Conservation (phyloP, 2,329 filamentous ascomycete species). For the Aciculosporium take region DNA sequence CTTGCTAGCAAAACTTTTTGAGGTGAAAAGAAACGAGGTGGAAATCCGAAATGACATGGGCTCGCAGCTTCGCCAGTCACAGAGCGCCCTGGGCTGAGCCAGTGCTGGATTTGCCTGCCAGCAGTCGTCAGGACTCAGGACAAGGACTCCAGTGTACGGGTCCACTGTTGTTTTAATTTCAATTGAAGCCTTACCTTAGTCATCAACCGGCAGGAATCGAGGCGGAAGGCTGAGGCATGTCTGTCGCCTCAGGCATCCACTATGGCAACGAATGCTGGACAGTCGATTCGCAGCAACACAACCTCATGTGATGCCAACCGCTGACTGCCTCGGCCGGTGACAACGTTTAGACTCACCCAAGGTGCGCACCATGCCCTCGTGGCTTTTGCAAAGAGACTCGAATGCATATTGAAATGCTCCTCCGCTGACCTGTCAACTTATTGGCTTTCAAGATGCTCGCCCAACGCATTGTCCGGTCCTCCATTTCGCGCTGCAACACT, state of each 20-base stretch:
- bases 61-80: slow-evolving; percentile 1
- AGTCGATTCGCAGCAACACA: not conserved
- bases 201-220: not conserved
- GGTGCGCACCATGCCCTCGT: not conserved
- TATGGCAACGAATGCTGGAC: not conserved
- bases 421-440: not conserved
- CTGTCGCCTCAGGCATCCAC: slow-evolving; percentile 21
- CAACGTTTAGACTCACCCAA: slow-evolving; percentile 17
- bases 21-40: slow-evolving; percentile 19
- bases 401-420: not conserved
- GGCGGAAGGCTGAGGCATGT: not conserved
- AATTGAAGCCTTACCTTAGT: not conserved
- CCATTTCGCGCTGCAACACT: slow-evolving; percentile 28
- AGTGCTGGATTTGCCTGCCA: too few relatives aligned
- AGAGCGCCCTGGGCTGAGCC: not conserved
- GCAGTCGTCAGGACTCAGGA: too few relatives aligned
- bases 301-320: not conserved
- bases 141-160: too few relatives aligned
- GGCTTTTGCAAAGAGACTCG: not conserved
- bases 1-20: slow-evolving; percentile 40
- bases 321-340: slow-evolving; percentile 12
- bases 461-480: slow-evolving; percentile 41
- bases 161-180: too few relatives aligned
- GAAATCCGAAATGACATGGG: slow-evolving; percentile 9
- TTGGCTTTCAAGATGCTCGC: slow-evolving; percentile 40